These are phyloP conservation scores for Dittrichia graveolens DNA, from an alignment of 129 eudicot genomes.

Conservation along the genomic window DNA sequence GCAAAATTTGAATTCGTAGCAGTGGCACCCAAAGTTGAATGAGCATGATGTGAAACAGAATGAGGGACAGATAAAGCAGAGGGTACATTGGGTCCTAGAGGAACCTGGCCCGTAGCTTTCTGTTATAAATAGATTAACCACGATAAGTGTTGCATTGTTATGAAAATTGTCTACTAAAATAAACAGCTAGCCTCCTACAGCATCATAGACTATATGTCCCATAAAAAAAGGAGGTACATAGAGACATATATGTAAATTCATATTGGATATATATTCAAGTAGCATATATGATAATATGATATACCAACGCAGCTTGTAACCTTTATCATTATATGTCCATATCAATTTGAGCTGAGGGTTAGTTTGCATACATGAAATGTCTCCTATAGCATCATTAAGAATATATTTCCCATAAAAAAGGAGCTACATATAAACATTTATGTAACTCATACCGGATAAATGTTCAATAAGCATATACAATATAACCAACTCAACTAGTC, in stretches of 20 bases:
- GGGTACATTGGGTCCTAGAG: slow-evolving; percentile 41
- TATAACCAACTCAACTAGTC: too few relatives aligned
- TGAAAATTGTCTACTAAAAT: background rate
- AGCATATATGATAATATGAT: background rate
- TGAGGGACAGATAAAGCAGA: slow-evolving; percentile 40
- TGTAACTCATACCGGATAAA: too few relatives aligned
- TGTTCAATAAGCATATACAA: too few relatives aligned
- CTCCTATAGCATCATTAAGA: too few relatives aligned
- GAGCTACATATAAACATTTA: too few relatives aligned
- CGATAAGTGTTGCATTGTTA: slow-evolving; percentile 9
- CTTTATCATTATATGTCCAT: background rate
- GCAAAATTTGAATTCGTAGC: slow-evolving; percentile 39
- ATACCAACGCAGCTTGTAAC: background rate
- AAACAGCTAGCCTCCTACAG: slow-evolving; percentile 9
- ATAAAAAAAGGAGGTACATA: background rate
- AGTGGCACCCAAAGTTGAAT: slow-evolving; percentile 38
- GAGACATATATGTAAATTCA: background rate
- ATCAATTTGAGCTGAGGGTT: background rate
- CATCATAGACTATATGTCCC: background rate
- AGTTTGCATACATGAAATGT: background rate
- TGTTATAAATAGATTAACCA: slow-evolving; percentile 37
- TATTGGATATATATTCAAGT: background rate
- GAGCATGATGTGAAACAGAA: slow-evolving; percentile 50
- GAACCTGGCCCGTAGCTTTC: slow-evolving; percentile 40
- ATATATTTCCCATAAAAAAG: too few relatives aligned